Evolutionary conservation across 2,329 filamentous ascomycete species (phyloP).

Genomic region (Fragosphaeria purpurea): DNA sequence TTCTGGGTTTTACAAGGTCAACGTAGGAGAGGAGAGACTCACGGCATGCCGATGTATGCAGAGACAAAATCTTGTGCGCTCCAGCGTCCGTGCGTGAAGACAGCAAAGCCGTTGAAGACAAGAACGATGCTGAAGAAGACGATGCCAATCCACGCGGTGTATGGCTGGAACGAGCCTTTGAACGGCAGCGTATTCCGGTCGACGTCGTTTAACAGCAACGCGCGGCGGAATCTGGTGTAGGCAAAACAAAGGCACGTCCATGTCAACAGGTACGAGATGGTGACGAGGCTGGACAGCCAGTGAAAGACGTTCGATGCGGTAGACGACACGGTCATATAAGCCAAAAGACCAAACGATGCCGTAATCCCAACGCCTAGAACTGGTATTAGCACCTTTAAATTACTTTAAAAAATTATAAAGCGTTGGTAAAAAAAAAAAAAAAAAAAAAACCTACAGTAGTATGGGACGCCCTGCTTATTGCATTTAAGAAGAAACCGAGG

Average conservation of each 20-base stretch:
- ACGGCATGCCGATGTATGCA: constrained; percentile 27
- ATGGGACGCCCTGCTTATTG: constrained; percentile 42
- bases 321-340: constrained; percentile 51
- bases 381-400: no score
- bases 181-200: constrained; percentile 54
- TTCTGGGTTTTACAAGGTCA: no score
- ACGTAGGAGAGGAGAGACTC: background rate
- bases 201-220: constrained; percentile 53
- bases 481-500: constrained; percentile 45
- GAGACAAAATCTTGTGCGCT: constrained; percentile 17
- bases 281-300: constrained; percentile 28
- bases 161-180: constrained; percentile 56
- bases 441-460: constrained; percentile 28
- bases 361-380: constrained; percentile 33
- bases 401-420: no score
- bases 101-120: constrained; percentile 61
- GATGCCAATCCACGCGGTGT: constrained; percentile 53
- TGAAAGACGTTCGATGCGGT: constrained; percentile 15
- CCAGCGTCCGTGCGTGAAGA: constrained; percentile 49
- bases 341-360: constrained; percentile 51
- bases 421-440: no score
- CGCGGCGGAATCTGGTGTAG: constrained; percentile 59
- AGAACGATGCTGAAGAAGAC: constrained; percentile 53
- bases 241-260: constrained; percentile 58
- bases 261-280: constrained; percentile 58